Conservation (phyloP, 1,284 basidiomycete genomes). For the Cryptococcus sp. region DNA sequence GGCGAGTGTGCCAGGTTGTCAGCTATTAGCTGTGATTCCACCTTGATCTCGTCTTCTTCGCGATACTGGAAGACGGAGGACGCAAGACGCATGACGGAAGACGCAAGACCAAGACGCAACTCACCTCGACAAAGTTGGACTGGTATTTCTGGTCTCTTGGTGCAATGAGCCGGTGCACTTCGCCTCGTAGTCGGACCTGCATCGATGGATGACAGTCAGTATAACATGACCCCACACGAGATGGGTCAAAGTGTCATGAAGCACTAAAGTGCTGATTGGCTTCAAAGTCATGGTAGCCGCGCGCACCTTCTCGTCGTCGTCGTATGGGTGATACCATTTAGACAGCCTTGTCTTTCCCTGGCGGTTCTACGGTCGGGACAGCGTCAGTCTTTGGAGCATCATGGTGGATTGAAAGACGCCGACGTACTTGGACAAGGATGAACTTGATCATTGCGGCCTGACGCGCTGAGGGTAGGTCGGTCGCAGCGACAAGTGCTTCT, state of each 20-base stretch:
- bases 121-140: constrained; percentile 96
- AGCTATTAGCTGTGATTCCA: not conserved
- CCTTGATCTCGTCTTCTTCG: too few relatives aligned
- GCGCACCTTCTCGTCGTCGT: constrained; percentile 89
- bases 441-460: constrained; percentile 75
- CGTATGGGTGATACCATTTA: constrained; percentile 96
- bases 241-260: too few relatives aligned
- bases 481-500: too few relatives aligned
- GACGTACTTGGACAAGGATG: constrained; percentile 81
- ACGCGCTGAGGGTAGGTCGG: not conserved
- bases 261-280: too few relatives aligned
- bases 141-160: constrained; percentile 99
- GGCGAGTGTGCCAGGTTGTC: not conserved
- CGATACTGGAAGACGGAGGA: too few relatives aligned
- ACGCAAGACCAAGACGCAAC: constrained; percentile 32
- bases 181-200: constrained; percentile 85
- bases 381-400: not conserved
- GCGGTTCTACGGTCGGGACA: constrained; percentile 67
- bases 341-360: constrained; percentile 96
- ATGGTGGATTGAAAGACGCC: not conserved
- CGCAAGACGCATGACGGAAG: too few relatives aligned
- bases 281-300: not conserved
- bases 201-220: constrained; percentile 3
- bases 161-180: constrained; percentile 92
- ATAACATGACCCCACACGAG: not conserved